These are phyloP conservation scores for Saccharomyces paradoxus DNA, from an alignment of 805 yeast genomes.

Conservation along the genomic window DNA sequence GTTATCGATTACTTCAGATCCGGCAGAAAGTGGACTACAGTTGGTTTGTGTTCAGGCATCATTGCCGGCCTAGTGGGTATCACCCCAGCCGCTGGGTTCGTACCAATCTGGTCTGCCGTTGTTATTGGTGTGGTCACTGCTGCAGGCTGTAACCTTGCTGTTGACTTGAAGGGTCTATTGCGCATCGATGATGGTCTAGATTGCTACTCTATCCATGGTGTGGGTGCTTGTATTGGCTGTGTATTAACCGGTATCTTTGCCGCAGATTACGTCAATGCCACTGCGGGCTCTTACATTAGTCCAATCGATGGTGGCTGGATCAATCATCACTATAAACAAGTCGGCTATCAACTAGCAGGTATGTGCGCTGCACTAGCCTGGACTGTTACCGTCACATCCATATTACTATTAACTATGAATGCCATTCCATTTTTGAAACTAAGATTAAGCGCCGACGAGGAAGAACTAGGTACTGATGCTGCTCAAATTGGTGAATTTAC, in stretches of 20 bases:
- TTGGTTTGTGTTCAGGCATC: slow-evolving; percentile 90
- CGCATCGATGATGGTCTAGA: slow-evolving; percentile 92
- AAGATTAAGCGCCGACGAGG: slow-evolving; percentile 80
- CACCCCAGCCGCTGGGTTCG: slow-evolving; percentile 95
- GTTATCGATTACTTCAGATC: slow-evolving; percentile 78
- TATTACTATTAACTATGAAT: slow-evolving; percentile 60
- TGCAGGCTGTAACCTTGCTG: slow-evolving; percentile 73
- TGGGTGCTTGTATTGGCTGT: slow-evolving; percentile 84
- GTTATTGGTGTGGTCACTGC: slow-evolving; percentile 77
- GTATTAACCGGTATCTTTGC: slow-evolving; percentile 87
- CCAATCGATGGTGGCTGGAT: slow-evolving; percentile 81
- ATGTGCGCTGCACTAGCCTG: slow-evolving; percentile 61
- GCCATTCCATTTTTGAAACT: slow-evolving; percentile 71
- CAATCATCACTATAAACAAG: slow-evolving; percentile 71
- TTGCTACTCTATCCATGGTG: slow-evolving; percentile 87
- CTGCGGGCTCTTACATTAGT: slow-evolving; percentile 54
- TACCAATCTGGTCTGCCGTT: slow-evolving; percentile 83
- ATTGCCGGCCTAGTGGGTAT: slow-evolving; percentile 91
- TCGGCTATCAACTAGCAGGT: slow-evolving; percentile 84
- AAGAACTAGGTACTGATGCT: slow-evolving; percentile 78
- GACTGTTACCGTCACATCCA: slow-evolving; percentile 66
- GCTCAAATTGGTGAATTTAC: slow-evolving; percentile 89
- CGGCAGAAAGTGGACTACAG: slow-evolving; percentile 85
- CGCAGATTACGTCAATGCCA: slow-evolving; percentile 77
- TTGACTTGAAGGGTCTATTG: slow-evolving; percentile 63